Evolutionary conservation across 805 yeast genomes (phyloP).

Genomic region (Saturnispora mendoncae): DNA sequence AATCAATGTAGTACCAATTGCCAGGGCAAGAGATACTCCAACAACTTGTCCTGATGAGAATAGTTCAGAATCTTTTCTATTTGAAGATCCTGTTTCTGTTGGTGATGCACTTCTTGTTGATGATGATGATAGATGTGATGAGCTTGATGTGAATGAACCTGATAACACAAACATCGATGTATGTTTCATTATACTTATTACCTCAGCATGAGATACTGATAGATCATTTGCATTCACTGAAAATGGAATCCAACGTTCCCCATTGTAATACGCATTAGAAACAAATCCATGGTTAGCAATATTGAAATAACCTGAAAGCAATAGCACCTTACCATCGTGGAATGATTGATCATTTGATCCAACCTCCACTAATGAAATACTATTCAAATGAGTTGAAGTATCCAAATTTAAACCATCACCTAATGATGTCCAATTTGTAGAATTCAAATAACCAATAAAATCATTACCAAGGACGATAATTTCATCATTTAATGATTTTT

Average conservation of each 20-base stretch:
- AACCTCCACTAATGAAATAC: slow-evolving; percentile 25
- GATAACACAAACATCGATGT: slow-evolving; percentile 30
- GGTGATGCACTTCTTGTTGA: slow-evolving; percentile 7
- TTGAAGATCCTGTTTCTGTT: slow-evolving; percentile 4
- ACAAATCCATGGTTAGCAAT: slow-evolving; percentile 45
- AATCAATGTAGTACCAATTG: slow-evolving; percentile 42
- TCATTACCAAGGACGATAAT: slow-evolving; percentile 35
- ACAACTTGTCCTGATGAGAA: slow-evolving; percentile 56
- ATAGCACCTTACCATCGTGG: slow-evolving; percentile 36
- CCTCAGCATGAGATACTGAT: slow-evolving; percentile 18
- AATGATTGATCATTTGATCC: slow-evolving; percentile 31
- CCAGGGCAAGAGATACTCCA: slow-evolving; percentile 57
- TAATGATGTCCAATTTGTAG: slow-evolving; percentile 39
- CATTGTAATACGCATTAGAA: slow-evolving; percentile 58
- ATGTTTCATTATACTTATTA: slow-evolving; percentile 29
- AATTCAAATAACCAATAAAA: slow-evolving; percentile 36
- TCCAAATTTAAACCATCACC: slow-evolving; percentile 29
- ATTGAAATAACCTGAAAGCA: slow-evolving; percentile 50
- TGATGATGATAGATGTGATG: slow-evolving; percentile 15
- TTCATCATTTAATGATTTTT: slow-evolving; percentile 32
- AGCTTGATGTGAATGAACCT: slow-evolving; percentile 23
- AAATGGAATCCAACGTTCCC: slow-evolving; percentile 59
- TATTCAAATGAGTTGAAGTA: slow-evolving; percentile 33
- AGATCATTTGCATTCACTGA: slow-evolving; percentile 34
- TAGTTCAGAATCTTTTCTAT: slow-evolving; percentile 10